Conservation (phyloP, 139 green algal genomes). For the Chlamydomonas schloesseri region DNA sequence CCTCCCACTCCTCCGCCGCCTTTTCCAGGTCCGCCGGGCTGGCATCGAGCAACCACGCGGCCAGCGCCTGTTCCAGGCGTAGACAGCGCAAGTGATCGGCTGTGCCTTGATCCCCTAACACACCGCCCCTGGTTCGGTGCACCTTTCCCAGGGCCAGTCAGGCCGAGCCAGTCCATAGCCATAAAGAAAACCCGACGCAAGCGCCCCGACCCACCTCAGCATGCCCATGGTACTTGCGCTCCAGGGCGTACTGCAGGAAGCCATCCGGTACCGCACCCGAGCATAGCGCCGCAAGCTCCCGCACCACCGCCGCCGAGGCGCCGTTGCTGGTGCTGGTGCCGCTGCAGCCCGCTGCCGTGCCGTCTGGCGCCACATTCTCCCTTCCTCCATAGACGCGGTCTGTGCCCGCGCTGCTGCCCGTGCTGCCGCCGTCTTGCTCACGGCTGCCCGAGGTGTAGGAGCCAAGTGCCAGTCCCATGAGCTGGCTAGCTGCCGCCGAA, state of each 20-base stretch:
- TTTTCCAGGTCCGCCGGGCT: neutral
- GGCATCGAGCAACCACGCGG: slow-evolving; percentile 43
- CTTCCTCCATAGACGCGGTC: too few relatives aligned
- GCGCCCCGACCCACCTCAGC: slow-evolving; percentile 13
- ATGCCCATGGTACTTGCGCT: neutral
- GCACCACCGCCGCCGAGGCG: neutral
- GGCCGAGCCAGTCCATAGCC: too few relatives aligned
- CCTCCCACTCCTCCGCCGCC: neutral
- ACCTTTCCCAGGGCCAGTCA: too few relatives aligned
- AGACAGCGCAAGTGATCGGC: neutral
- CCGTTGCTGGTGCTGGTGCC: too few relatives aligned
- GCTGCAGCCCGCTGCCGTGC: neutral
- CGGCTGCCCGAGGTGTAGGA: too few relatives aligned
- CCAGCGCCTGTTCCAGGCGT: slow-evolving; percentile 37
- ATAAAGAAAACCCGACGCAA: neutral
- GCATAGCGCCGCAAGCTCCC: slow-evolving; percentile 11
- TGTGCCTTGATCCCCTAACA: neutral
- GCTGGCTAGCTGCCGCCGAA: too few relatives aligned
- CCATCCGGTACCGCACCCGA: neutral
- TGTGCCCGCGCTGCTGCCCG: too few relatives aligned
- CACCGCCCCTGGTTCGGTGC: too few relatives aligned
- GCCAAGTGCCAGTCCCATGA: too few relatives aligned
- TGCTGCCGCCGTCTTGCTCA: too few relatives aligned
- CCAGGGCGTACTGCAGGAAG: slow-evolving; percentile 26
- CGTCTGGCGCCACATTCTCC: neutral